Base-by-base conservation (phyloP, 306 rosid species). In the Malus sieversii region DNA sequence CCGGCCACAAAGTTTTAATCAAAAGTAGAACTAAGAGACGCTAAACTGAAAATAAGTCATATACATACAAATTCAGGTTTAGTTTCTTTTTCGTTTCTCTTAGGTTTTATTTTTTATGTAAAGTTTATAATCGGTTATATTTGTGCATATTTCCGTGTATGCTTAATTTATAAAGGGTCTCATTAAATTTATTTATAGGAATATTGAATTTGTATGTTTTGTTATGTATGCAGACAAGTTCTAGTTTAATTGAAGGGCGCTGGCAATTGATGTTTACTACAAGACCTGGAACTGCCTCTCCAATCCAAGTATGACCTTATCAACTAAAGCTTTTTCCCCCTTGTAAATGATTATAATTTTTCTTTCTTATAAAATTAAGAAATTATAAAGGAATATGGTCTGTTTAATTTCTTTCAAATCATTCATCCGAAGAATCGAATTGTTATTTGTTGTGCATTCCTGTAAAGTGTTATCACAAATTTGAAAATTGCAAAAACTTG, bases 191-290 rank as follows among this genome's bases (percentile, higher is more conserved):
- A 35, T 57, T 19, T 9, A 25, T 53, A 42, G 45, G 45, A 42
- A 45, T 80, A 22, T 38, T 75, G 32, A 22, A 61, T 60, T 78
- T 32, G 42, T 61, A 1, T 63, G 44, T 63, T 63, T 29, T 30
- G 16, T 63, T 63, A 23, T 30, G 12, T 3, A 55, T 83, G 84
- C 94, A 93, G 98, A 91, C 97, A 18, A 86, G 69, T 77, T 93
- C 98, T 30, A 75, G 74, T 75, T 84, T 91, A 20, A 88, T 93
- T 64, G 97, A 93, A 83, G 98, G 97, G 75, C 91, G 91, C 4
- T 93, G 98, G 97, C 96, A 93, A 79, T 80, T 93, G 71, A 85
- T 93, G 79, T 93, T 93, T 83, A 93, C 98, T 29, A 93, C 98
- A 13, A 88, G 97, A 81, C 98, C 98, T 6, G 94, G 92, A 77